Conservation (phyloP, 768 basidiomycete genomes). For the Dioszegia aurantiaca region DNA sequence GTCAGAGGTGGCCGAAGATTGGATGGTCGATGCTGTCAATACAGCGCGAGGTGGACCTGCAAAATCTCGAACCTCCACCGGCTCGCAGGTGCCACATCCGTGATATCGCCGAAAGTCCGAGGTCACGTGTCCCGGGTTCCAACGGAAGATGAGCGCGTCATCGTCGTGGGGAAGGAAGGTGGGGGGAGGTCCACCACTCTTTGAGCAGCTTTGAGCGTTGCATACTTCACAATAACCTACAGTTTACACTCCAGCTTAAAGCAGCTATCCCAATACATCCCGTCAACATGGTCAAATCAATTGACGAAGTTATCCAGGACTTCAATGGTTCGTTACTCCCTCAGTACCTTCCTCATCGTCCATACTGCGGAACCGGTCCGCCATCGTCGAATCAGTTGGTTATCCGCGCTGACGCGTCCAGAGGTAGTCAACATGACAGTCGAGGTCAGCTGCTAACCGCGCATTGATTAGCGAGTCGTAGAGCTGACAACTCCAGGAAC, state of each 20-base stretch:
- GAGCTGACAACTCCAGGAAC: conserved; percentile 38
- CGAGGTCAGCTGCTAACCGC: conserved; percentile 23
- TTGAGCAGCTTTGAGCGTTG: too few species aligned
- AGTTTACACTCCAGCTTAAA: neutral
- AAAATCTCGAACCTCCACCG: conserved; percentile 2
- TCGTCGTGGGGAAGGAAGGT: too few species aligned
- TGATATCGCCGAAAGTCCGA: too few species aligned
- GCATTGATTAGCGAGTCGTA: neutral
- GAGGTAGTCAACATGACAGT: conserved; percentile 55
- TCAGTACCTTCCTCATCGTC: too few species aligned
- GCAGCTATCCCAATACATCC: neutral
- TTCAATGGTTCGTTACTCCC: conserved; percentile 50
- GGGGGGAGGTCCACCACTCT: too few species aligned
- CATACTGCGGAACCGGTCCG: too few species aligned
- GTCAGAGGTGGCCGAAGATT: neutral
- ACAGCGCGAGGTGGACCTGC: neutral
- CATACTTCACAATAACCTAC: neutral
- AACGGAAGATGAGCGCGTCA: too few species aligned
- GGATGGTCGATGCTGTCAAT: neutral
- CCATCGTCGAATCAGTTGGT: too few species aligned
- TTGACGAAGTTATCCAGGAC: conserved; percentile 50
- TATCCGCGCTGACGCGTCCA: conserved; percentile 18
- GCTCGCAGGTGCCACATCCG: neutral
- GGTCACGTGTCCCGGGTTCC: too few species aligned
- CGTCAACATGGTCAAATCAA: conserved; percentile 49